phyloP scores from a whole-genome alignment of 2,329 filamentous ascomycete genomes.

The Penicillium expansum region DNA sequence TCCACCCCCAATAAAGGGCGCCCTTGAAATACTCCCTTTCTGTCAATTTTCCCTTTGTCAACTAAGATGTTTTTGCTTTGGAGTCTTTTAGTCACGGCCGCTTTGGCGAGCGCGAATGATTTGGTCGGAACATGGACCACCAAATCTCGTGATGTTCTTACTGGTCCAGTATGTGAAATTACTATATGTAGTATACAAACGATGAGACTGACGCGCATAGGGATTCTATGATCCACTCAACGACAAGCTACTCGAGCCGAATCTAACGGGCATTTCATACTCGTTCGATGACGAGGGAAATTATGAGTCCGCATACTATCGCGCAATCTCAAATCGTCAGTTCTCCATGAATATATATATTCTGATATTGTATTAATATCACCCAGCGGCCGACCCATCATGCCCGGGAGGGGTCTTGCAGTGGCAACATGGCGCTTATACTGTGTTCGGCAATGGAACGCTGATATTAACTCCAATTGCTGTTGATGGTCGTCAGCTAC shows the following conservation, averaged over 20 bases:
- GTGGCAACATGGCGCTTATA: constrained; percentile 68
- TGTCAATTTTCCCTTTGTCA: constrained; percentile 8
- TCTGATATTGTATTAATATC: neutral
- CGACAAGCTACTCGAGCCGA: constrained; percentile 65
- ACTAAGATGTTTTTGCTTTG: constrained; percentile 33
- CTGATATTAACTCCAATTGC: constrained; percentile 60
- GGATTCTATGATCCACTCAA: constrained; percentile 67
- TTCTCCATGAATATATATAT: constrained; percentile 17
- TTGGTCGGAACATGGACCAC: constrained; percentile 71
- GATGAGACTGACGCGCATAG: constrained; percentile 40
- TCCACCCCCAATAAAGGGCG: constrained; percentile 24
- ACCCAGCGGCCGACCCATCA: constrained; percentile 55
- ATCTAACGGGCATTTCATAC: constrained; percentile 67
- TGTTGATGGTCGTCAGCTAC: constrained; percentile 65
- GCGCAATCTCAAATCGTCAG: constrained; percentile 67
- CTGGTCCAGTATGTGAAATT: constrained; percentile 58
- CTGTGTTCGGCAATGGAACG: constrained; percentile 56
- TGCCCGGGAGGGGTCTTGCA: constrained; percentile 67
- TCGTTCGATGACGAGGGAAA: constrained; percentile 67
- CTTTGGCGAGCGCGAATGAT: constrained; percentile 46
- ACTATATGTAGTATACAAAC: neutral
- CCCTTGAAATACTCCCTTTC: constrained; percentile 10
- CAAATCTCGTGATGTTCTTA: constrained; percentile 67
- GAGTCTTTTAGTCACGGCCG: constrained; percentile 37
- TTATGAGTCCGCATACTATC: constrained; percentile 69